These are phyloP conservation scores for Nigrospora sphaerica DNA, from an alignment of 2,329 filamentous ascomycete species.

Conservation along the genomic window DNA sequence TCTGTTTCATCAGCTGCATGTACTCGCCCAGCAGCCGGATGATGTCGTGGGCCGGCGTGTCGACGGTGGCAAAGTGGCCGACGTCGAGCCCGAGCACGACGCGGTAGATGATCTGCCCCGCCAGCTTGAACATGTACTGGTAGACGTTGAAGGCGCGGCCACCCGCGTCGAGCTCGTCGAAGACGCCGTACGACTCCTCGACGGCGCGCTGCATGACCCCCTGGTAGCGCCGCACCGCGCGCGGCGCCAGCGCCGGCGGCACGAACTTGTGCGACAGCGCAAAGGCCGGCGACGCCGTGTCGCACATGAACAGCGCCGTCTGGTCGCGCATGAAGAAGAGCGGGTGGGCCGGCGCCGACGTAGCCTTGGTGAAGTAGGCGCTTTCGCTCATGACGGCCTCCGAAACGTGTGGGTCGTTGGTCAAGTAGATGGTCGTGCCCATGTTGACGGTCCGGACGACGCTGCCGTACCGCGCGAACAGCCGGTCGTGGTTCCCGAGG, in stretches of 20 bases:
- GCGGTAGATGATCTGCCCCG: slow-evolving; percentile 1
- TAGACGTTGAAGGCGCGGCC: not conserved
- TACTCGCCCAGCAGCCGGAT: slow-evolving; percentile 3
- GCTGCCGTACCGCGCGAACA: slow-evolving; percentile 25
- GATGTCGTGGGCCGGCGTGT: not conserved
- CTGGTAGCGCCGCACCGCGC: not conserved
- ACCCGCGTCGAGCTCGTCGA: not conserved
- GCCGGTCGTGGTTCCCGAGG: slow-evolving; percentile 26
- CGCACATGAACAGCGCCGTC: not conserved
- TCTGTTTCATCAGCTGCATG: slow-evolving; percentile 4
- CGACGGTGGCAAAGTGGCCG: slow-evolving; percentile 1
- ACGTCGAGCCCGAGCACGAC: slow-evolving; percentile 1
- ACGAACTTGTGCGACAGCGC: not conserved
- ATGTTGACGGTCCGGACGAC: slow-evolving; percentile 25
- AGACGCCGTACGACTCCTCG: not conserved
- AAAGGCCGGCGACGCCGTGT: not conserved
- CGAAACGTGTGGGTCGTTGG: slow-evolving; percentile 21
- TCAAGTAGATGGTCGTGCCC: slow-evolving; percentile 20
- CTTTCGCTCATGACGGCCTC: slow-evolving; percentile 19
- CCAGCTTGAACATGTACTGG: slow-evolving; percentile 6
- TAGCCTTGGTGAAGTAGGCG: slow-evolving; percentile 26
- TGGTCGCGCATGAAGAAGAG: not conserved
- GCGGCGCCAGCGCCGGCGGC: not conserved
- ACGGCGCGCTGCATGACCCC: not conserved
- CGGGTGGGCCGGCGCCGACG: slow-evolving; percentile 3